These are phyloP conservation scores for Apiospora arundinis DNA, from an alignment of 2,329 filamentous ascomycete genomes.

Conservation along the genomic window DNA sequence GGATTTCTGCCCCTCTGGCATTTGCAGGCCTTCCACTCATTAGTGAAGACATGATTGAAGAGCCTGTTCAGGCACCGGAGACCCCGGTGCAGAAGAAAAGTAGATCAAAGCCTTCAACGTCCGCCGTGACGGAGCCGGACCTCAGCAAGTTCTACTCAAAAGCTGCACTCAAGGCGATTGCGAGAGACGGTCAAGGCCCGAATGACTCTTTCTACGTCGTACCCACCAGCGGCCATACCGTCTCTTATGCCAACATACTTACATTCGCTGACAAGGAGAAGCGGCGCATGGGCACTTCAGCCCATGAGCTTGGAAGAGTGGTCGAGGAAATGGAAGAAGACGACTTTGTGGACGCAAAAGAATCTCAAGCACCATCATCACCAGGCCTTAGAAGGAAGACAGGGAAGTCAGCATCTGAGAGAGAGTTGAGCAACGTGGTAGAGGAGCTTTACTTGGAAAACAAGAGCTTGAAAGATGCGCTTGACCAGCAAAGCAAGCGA, in stretches of 20 bases:
- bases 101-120: slow-evolving; percentile 42
- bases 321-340: slow-evolving; percentile 74
- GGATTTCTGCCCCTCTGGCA: slow-evolving; percentile 86
- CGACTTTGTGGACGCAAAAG: slow-evolving; percentile 87
- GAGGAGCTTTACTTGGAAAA: slow-evolving; percentile 94
- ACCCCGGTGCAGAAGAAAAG: slow-evolving; percentile 44
- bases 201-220: slow-evolving; percentile 93
- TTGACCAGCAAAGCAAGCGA: slow-evolving; percentile 85
- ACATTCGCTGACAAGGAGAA: slow-evolving; percentile 72
- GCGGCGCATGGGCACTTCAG: slow-evolving; percentile 60
- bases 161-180: slow-evolving; percentile 80
- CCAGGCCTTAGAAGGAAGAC: slow-evolving; percentile 48
- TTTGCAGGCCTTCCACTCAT: slow-evolving; percentile 90
- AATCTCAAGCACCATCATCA: slow-evolving; percentile 60
- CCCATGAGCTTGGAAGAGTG: slow-evolving; percentile 44
- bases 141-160: slow-evolving; percentile 84
- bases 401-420: slow-evolving; percentile 49
- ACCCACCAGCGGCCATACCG: slow-evolving; percentile 86
- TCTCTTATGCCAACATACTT: slow-evolving; percentile 91
- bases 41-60: slow-evolving; percentile 53
- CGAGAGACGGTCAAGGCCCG: slow-evolving; percentile 68
- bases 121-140: slow-evolving; percentile 67
- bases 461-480: slow-evolving; percentile 79
- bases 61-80: slow-evolving; percentile 44
- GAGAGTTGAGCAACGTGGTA: slow-evolving; percentile 68